phyloP scores from a whole-genome alignment of 106 monocot genomes.

The Amphibolis antarctica region DNA sequence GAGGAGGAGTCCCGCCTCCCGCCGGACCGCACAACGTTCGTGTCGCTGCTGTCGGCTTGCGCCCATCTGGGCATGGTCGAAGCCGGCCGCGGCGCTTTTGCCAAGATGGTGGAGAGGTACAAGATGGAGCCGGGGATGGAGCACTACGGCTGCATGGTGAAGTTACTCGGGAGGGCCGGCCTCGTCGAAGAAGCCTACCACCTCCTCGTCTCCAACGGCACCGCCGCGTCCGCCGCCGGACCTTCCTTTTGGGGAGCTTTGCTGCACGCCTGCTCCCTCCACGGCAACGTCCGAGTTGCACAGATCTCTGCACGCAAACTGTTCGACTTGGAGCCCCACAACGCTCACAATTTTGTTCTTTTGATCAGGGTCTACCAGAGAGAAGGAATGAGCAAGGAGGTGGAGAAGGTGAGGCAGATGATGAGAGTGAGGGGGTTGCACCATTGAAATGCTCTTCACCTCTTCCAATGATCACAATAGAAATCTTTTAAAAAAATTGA shows the following conservation, averaged over 20 bases:
- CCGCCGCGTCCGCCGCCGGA: conserved; percentile 42
- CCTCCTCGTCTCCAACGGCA: conserved; percentile 18
- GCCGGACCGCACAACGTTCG: conserved; percentile 67
- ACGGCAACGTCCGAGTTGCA: conserved; percentile 38
- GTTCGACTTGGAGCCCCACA: conserved; percentile 83
- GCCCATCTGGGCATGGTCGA: conserved; percentile 50
- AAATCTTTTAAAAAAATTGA: too few species aligned
- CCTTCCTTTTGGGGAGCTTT: conserved; percentile 59
- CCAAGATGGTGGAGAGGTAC: conserved; percentile 39
- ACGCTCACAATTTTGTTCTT: conserved; percentile 66
- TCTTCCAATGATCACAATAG: too few species aligned
- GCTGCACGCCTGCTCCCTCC: conserved; percentile 51
- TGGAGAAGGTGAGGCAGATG: conserved; percentile 43
- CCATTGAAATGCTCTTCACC: background rate
- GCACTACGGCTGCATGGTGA: conserved; percentile 75
- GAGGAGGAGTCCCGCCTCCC: conserved; percentile 36
- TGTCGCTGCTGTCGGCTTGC: conserved; percentile 54
- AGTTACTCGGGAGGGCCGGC: conserved; percentile 74
- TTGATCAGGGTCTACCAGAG: conserved; percentile 46
- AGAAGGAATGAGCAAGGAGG: conserved; percentile 30
- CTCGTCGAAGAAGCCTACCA: conserved; percentile 50
- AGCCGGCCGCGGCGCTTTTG: conserved; percentile 42
- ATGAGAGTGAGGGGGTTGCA: conserved; percentile 54
- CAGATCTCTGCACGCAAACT: conserved; percentile 49
- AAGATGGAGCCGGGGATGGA: conserved; percentile 40